Evolutionary conservation across 805 yeast genomes (phyloP), one percentile per base, ranked within the genome.

Genomic region (Suhomyces vadensis): DNA sequence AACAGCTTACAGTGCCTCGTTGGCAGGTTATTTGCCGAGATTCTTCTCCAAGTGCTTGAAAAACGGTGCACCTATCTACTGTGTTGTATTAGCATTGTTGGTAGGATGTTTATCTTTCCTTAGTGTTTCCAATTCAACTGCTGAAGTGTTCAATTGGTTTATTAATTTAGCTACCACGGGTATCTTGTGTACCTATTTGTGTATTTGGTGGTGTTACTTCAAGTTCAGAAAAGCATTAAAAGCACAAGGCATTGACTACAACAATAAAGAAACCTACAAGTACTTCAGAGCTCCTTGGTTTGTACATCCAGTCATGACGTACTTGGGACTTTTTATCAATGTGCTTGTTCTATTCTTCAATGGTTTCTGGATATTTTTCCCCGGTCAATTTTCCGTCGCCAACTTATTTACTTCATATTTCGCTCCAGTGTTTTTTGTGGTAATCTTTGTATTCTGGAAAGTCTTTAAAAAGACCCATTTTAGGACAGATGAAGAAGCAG

Each of bases 11-110:
- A 78, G 94, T 1, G 85, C 91, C 0, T 83, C 87, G 52, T 82
- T 90, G 26, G 90, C 95, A 2, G 96, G 95, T 42, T 87, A 87
- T 61, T 85, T 92, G 1, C 96, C 96, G 8, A 67, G 67, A 29
- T 52, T 85, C 35, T 85, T 88, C 52, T 66, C 78, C 9, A 69
- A 65, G 48, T 84, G 92, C 55, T 76, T 81, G 50, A 74, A 71
- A 37, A 71, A 75, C 35, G 96, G 95, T 46, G 85, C 84, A 9
- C 95, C 95, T 6, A 71, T 84, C 24, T 69, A 71, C 47, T 73
- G 87, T 4, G 82, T 83, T 14, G 44, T 62, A 5, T 68, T 74
- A 7, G 71, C 82, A 6, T 58, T 77, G 29, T 54, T 67, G n/a
- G 39, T 64, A 10, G 48, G 58, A 1, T 57, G 63, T 37, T 53